phyloP scores from a whole-genome alignment of 2,329 filamentous ascomycete genomes.

The Fusarium secorum region DNA sequence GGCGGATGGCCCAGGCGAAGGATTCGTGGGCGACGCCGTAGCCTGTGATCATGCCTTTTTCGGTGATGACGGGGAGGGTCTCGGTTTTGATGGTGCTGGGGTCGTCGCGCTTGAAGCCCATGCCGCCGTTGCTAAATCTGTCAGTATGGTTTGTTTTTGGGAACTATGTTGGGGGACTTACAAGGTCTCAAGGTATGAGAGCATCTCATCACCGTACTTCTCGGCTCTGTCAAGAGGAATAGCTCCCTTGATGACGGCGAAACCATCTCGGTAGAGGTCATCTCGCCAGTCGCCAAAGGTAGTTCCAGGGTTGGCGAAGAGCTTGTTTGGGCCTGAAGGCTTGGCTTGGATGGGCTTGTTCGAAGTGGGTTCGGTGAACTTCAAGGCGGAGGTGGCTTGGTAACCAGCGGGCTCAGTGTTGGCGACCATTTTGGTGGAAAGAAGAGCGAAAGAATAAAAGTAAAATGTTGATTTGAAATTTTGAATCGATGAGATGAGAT shows the following conservation, averaged over 20 bases:
- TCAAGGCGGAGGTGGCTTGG: not conserved
- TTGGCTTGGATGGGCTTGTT: slow-evolving; percentile 7
- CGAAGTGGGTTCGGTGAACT: not conserved
- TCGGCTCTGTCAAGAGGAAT: not conserved
- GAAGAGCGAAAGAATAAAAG: rapidly evolving
- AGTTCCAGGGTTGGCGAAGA: not conserved
- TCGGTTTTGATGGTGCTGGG: not conserved
- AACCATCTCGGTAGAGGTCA: slow-evolving; percentile 1
- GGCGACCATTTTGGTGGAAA: not conserved
- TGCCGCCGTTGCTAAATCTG: not conserved
- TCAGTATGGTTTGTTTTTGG: not conserved
- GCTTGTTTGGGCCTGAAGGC: slow-evolving; percentile 4
- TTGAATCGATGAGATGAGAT: not conserved
- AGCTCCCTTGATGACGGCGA: slow-evolving; percentile 1
- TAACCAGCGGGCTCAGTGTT: slow-evolving; percentile 1
- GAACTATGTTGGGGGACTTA: rapidly evolving
- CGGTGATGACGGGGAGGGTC: not conserved
- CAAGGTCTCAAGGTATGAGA: slow-evolving; percentile 5
- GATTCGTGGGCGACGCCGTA: slow-evolving; percentile 8
- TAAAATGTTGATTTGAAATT: rapidly evolving
- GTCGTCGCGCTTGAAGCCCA: slow-evolving; percentile 3
- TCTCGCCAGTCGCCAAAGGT: slow-evolving; percentile 9
- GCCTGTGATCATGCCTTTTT: slow-evolving; percentile 13
- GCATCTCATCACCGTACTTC: not conserved
- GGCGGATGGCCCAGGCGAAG: slow-evolving; percentile 8